Percentiles rank a stretch among this genome's conserved stretches.
These are phyloP conservation scores for Epichloe glyceriae DNA, from an alignment of 2,329 filamentous ascomycete species.

Conservation along the genomic window DNA sequence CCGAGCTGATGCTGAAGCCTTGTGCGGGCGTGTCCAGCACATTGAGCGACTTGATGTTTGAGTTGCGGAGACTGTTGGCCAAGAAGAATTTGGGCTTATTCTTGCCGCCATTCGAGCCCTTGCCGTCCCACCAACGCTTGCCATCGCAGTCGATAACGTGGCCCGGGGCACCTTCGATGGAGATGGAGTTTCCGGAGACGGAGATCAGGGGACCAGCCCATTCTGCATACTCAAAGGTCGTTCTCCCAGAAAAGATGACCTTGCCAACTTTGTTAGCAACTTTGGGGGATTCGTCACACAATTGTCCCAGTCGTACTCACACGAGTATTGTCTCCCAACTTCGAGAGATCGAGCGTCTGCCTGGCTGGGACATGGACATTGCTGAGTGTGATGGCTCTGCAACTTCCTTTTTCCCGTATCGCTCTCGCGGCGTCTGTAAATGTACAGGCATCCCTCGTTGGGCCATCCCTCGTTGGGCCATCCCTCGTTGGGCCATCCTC, in stretches of 20 bases:
- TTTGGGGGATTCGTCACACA: neutral
- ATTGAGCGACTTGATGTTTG: neutral
- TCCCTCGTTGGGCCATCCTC: too few species aligned
- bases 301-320: neutral
- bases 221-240: neutral
- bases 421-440: neutral
- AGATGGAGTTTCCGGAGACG: neutral
- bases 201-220: neutral
- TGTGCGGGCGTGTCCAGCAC: neutral
- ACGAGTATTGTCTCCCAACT: neutral
- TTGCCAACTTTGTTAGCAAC: neutral
- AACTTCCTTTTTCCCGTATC: neutral
- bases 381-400: neutral
- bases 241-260: neutral
- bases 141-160: slow-evolving; percentile 42
- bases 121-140: slow-evolving; percentile 45
- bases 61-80: slow-evolving; percentile 24
- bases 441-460: neutral
- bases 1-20: neutral
- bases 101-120: slow-evolving; percentile 45
- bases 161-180: neutral
- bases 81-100: slow-evolving; percentile 51
- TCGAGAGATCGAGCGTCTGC: neutral
- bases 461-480: too few species aligned
- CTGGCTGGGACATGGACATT: neutral